phyloP scores from a whole-genome alignment of 768 basidiomycete species.

The Tephrocybe sp. region DNA sequence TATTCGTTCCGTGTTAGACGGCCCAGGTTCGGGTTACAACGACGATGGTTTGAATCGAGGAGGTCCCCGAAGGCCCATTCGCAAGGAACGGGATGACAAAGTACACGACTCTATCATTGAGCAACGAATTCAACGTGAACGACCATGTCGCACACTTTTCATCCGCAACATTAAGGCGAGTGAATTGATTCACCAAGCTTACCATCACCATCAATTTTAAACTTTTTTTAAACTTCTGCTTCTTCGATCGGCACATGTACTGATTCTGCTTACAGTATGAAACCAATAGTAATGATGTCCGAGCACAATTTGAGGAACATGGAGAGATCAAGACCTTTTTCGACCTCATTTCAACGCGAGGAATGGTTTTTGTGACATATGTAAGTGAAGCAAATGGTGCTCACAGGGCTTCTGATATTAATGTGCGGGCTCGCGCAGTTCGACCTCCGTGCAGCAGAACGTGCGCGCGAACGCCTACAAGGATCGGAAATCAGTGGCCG shows the following conservation, averaged over 20 bases:
- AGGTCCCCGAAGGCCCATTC: slow-evolving; percentile 35
- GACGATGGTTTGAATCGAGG: slow-evolving; percentile 46
- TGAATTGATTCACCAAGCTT: slow-evolving; percentile 24
- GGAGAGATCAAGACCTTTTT: slow-evolving; percentile 98
- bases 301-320: slow-evolving; percentile 84
- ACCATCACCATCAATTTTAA: slow-evolving; percentile 6
- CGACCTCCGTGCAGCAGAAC: slow-evolving; percentile 90
- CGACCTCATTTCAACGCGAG: slow-evolving; percentile 89
- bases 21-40: slow-evolving; percentile 54
- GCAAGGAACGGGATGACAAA: slow-evolving; percentile 85
- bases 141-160: slow-evolving; percentile 94
- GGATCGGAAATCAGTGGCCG: slow-evolving; percentile 85
- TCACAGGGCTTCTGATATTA: slow-evolving; percentile 10
- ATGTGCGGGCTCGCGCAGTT: slow-evolving; percentile 52
- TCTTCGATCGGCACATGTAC: slow-evolving; percentile 5
- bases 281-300: slow-evolving; percentile 83
- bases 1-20: slow-evolving; percentile 64
- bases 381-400: slow-evolving; percentile 53
- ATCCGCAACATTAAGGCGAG: slow-evolving; percentile 98
- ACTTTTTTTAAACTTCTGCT: slow-evolving; percentile 1
- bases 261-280: slow-evolving; percentile 63
- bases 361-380: slow-evolving; percentile 99
- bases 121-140: slow-evolving; percentile 90
- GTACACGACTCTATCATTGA: slow-evolving; percentile 91
- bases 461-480: slow-evolving; percentile 88